phyloP scores from a whole-genome alignment of 192 early-diverging fungal genomes.

The Backusella luteola region DNA sequence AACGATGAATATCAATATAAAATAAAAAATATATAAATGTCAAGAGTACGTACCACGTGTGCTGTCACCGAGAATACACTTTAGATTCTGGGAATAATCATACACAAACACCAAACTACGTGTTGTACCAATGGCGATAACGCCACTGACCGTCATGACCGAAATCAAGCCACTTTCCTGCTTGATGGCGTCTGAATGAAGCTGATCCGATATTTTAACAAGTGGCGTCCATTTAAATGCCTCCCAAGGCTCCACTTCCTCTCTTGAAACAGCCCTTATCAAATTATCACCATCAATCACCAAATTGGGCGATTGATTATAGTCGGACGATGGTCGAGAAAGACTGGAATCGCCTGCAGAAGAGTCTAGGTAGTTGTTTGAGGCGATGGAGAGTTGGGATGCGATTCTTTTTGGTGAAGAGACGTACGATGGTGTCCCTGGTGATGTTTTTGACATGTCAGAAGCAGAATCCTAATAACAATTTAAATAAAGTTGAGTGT shows the following conservation, averaged over 20 bases:
- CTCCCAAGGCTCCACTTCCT: conserved; percentile 47
- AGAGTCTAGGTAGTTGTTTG: conserved; percentile 9
- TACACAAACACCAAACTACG: conserved; percentile 57
- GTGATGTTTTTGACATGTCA: conserved; percentile 28
- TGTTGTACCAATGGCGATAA: conserved; percentile 60
- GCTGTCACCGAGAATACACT: conserved; percentile 39
- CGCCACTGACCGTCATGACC: conserved; percentile 41
- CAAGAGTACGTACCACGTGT: conserved; percentile 27
- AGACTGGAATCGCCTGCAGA: conserved; percentile 18
- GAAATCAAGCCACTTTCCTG: conserved; percentile 39
- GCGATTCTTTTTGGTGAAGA: neutral
- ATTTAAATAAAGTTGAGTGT: neutral
- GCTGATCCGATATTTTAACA: conserved; percentile 52
- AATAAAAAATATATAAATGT: neutral
- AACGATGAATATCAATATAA: neutral
- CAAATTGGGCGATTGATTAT: conserved; percentile 2
- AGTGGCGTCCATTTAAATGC: conserved; percentile 59
- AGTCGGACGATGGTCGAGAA: conserved; percentile 4
- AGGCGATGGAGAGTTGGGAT: conserved; percentile 2
- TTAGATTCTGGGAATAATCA: conserved; percentile 47
- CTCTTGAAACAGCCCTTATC: conserved; percentile 8
- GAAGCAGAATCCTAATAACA: conserved; percentile 29
- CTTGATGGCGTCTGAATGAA: conserved; percentile 47
- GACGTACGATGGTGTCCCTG: conserved; percentile 3
- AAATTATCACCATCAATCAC: conserved; percentile 8